A percentile compares a stretch with the other conserved stretches of the same genome.
These are phyloP conservation scores for Polytrichum commune DNA, from an alignment of 225 moss, liverwort and hornwort genomes.

Conservation along the genomic window DNA sequence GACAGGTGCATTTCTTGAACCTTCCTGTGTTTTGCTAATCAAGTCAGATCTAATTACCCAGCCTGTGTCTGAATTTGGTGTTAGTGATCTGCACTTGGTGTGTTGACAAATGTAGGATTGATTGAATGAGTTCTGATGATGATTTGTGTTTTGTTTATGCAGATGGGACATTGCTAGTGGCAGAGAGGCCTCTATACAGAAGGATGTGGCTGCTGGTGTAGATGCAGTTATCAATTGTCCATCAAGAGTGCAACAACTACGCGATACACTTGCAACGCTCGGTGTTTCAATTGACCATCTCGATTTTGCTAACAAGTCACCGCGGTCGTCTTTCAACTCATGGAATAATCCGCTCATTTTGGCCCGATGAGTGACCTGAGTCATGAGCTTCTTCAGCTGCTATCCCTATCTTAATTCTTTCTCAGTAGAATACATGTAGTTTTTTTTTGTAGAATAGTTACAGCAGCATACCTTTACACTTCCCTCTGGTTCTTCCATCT, in stretches of 20 bases:
- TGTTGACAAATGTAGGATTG: no score
- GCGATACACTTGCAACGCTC: constrained; percentile 38
- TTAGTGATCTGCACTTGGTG: no score
- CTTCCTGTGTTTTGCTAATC: no score
- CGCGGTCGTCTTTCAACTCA: constrained; percentile 39
- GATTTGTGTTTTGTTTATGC: not conserved
- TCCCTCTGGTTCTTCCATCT: constrained; percentile 59
- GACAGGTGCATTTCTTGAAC: constrained; percentile 31
- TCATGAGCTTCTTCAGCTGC: not conserved
- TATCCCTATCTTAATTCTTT: constrained; percentile 5
- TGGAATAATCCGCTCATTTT: constrained; percentile 52
- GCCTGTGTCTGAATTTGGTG: no score
- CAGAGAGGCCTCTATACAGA: constrained; percentile 28
- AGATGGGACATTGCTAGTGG: constrained; percentile 27
- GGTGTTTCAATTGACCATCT: constrained; percentile 50
- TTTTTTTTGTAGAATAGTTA: not conserved
- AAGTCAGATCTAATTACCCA: no score
- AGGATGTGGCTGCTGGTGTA: constrained; percentile 39
- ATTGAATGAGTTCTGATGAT: not conserved
- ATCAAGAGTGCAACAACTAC: constrained; percentile 51
- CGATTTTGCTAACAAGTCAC: constrained; percentile 51
- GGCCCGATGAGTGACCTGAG: constrained; percentile 35
- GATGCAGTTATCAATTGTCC: constrained; percentile 52
- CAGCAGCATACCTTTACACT: constrained; percentile 17
- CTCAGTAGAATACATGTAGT: constrained; percentile 7